Conservation (phyloP, 2,329 filamentous ascomycete genomes). For the Alternaria longipes region DNA sequence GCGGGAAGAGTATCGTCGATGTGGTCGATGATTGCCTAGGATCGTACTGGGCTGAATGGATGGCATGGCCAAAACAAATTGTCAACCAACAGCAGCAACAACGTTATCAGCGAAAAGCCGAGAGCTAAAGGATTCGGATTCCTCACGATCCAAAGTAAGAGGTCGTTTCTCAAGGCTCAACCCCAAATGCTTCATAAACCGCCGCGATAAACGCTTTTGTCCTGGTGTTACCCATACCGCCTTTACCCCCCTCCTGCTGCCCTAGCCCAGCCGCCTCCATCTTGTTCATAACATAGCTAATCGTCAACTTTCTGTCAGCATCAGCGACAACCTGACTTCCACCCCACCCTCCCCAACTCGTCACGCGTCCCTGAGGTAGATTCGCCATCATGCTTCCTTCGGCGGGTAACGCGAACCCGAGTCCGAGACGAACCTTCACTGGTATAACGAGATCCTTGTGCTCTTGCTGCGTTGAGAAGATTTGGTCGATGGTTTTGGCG, state of each 20-base stretch:
- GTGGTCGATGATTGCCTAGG: conserved; percentile 26
- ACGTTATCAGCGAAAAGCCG: not conserved
- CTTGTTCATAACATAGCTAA: conserved; percentile 34
- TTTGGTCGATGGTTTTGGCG: conserved; percentile 19
- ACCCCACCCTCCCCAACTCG: conserved; percentile 33
- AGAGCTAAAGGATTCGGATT: not conserved
- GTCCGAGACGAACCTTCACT: conserved; percentile 10
- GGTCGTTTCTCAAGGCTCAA: not conserved
- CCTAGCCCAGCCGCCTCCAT: conserved; percentile 19
- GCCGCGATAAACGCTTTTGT: conserved; percentile 16
- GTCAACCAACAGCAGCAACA: not conserved
- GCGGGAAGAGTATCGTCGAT: conserved; percentile 29
- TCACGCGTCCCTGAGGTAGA: conserved; percentile 23
- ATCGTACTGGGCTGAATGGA: conserved; percentile 24
- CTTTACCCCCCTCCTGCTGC: not conserved
- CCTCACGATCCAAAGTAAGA: not conserved
- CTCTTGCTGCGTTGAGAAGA: conserved; percentile 22
- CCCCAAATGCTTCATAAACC: conserved; percentile 24
- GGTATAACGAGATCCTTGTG: conserved; percentile 18
- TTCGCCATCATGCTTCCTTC: conserved; percentile 7
- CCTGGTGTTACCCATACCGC: conserved; percentile 17
- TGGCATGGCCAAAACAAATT: conserved; percentile 22
- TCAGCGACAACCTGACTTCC: conserved; percentile 26
- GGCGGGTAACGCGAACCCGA: conserved; percentile 19
- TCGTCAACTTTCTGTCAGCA: conserved; percentile 23